phyloP scores from a whole-genome alignment of 768 basidiomycete species.

The Royoungia palumana region DNA sequence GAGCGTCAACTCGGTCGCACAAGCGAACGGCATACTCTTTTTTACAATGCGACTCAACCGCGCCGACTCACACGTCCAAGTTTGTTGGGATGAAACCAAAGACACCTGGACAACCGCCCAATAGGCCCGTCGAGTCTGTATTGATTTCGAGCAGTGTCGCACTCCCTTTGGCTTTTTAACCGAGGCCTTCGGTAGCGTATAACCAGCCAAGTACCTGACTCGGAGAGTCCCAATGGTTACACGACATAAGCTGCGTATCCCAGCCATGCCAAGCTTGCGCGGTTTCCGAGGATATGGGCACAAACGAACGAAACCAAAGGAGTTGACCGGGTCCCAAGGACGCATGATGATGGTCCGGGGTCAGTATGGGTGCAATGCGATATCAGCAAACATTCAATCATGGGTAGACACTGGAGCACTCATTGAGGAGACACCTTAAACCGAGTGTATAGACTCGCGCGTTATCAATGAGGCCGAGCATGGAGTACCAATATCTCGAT shows the following conservation, averaged over 20 bases:
- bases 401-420: too few relatives aligned
- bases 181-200: too few relatives aligned
- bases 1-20: background rate
- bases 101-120: too few relatives aligned
- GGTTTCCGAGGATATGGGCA: conserved; percentile 34
- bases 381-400: too few relatives aligned
- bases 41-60: conserved; percentile 39
- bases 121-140: too few relatives aligned
- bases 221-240: too few relatives aligned
- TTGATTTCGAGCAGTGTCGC: too few relatives aligned
- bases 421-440: too few relatives aligned
- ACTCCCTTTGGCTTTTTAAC: too few relatives aligned
- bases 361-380: too few relatives aligned
- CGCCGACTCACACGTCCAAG: conserved; percentile 47
- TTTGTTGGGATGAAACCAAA: conserved; percentile 32
- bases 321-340: background rate
- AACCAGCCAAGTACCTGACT: too few relatives aligned
- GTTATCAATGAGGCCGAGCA: background rate
- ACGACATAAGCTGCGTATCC: conserved; percentile 46
- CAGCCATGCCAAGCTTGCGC: conserved; percentile 37
- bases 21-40: conserved; percentile 37
- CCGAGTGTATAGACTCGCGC: too few relatives aligned
- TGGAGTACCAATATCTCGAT: conserved; percentile 1
- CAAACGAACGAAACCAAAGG: conserved; percentile 15
- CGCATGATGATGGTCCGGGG: background rate